Conservation (phyloP, 106 monocot genomes). For the Phalaenopsis aphrodite region DNA sequence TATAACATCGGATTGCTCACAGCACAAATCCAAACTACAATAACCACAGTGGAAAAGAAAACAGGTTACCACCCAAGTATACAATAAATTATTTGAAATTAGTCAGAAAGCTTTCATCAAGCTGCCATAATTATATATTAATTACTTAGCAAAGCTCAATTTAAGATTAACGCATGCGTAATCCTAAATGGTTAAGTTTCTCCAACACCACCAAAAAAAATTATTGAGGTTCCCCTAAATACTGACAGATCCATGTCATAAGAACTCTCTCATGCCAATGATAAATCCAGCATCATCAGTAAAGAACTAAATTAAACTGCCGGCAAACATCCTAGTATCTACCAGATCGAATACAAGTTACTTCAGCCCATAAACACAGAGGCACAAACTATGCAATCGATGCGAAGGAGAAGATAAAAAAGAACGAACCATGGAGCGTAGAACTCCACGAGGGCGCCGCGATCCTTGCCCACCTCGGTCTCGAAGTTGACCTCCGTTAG, state of each 20-base stretch:
- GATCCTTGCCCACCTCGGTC: slow-evolving; percentile 87
- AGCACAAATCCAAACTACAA: background rate
- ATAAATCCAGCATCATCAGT: background rate
- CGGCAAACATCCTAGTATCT: background rate
- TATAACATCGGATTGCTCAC: background rate
- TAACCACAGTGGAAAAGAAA: background rate
- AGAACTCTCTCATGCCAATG: background rate
- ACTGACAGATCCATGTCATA: background rate
- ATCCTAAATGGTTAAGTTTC: slow-evolving; percentile 1
- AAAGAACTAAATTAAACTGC: background rate
- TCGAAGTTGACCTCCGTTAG: slow-evolving; percentile 88
- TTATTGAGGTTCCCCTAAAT: background rate
- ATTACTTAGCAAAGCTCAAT: background rate
- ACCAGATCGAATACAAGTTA: background rate
- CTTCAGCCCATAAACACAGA: background rate
- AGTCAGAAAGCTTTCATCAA: background rate
- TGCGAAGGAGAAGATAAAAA: background rate
- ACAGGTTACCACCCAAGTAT: background rate
- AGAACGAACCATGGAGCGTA: slow-evolving; percentile 83
- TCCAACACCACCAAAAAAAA: background rate
- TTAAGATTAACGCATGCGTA: background rate
- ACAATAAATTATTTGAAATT: background rate
- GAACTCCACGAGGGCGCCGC: slow-evolving; percentile 98
- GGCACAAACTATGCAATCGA: background rate
- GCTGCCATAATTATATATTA: background rate